Evolutionary conservation across 179 eudicot genomes (phyloP).

Genomic region (Dionaea muscipula): DNA sequence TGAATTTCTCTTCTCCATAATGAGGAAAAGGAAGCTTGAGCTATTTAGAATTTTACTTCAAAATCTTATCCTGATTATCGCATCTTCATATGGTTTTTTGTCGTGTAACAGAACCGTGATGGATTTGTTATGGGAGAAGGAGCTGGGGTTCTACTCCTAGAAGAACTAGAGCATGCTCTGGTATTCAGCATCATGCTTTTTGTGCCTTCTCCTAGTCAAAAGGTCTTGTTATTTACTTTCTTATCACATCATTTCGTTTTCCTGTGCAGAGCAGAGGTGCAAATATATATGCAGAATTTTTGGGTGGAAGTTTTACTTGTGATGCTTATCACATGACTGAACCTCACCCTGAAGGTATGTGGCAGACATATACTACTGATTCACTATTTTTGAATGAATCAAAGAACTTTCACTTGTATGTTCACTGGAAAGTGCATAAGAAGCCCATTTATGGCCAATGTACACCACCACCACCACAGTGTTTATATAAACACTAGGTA

Average conservation of each 20-base stretch:
- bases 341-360: conserved; percentile 84
- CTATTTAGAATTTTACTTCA: no score
- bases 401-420: no score
- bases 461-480: no score
- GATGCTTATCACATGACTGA: conserved; percentile 98
- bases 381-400: conserved; percentile 1
- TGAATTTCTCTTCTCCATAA: no score
- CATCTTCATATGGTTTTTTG: conserved; percentile 1
- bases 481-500: no score
- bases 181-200: conserved; percentile 19
- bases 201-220: not conserved
- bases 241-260: conserved; percentile 1
- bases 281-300: conserved; percentile 72
- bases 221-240: not conserved
- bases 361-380: not conserved
- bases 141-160: conserved; percentile 84
- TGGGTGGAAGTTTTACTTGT: conserved; percentile 92
- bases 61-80: no score
- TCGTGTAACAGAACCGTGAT: conserved; percentile 61
- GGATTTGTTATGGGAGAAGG: conserved; percentile 99
- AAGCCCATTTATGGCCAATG: no score
- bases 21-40: no score
- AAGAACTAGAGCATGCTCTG: conserved; percentile 95
- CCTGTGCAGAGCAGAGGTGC: conserved; percentile 70
- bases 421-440: no score